Conservation (phyloP, 768 basidiomycete species). For the Panaeolus cyanescens region DNA sequence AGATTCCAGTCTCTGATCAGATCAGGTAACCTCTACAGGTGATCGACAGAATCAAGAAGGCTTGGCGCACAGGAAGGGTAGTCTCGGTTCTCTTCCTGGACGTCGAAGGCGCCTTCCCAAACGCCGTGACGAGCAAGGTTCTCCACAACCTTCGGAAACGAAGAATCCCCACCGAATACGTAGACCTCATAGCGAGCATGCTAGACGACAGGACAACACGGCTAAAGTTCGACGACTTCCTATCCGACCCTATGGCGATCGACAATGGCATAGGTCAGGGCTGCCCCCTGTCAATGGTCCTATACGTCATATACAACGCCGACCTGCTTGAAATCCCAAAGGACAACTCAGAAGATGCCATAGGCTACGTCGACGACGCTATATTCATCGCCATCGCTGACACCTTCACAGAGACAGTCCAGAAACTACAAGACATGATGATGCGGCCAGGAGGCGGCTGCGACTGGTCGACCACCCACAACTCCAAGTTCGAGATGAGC, state of each 20-base stretch:
- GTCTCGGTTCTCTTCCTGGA: conserved; percentile 30
- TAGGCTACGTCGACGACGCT: conserved; percentile 32
- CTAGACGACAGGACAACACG: conserved; percentile 19
- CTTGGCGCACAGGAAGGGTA: conserved; percentile 26
- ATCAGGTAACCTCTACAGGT: no score
- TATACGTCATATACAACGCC: conserved; percentile 28
- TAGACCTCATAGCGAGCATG: conserved; percentile 11
- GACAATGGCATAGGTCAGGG: conserved; percentile 27
- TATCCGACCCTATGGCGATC: conserved; percentile 11
- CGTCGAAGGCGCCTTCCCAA: conserved; percentile 41
- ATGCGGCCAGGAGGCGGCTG: conserved; percentile 16
- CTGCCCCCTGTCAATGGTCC: conserved; percentile 22
- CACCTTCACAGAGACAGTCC: conserved; percentile 17
- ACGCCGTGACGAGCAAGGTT: no score
- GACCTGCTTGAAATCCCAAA: conserved; percentile 17
- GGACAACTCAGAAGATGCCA: conserved; percentile 9
- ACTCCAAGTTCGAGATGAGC: conserved; percentile 27
- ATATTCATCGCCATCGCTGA: conserved; percentile 23
- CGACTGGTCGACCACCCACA: conserved; percentile 22
- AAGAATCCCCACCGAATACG: conserved; percentile 24
- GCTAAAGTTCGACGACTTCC: conserved; percentile 19
- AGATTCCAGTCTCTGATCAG: no score
- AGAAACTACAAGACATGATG: conserved; percentile 24
- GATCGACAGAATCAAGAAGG: conserved; percentile 33
- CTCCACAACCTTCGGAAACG: conserved; percentile 30